Base-by-base conservation (phyloP, 805 yeast species). In the Kodamaea kaohsiungensis region DNA sequence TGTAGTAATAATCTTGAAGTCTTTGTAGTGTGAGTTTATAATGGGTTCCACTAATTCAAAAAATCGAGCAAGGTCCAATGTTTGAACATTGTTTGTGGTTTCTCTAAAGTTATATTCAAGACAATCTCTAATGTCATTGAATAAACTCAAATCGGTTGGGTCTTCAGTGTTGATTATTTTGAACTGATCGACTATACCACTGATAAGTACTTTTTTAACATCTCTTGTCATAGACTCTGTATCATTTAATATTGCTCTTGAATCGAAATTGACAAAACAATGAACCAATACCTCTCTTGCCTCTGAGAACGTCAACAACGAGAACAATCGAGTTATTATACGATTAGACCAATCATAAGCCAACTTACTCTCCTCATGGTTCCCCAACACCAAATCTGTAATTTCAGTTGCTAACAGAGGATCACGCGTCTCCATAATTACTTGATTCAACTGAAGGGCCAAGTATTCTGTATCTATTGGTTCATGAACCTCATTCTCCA, bases 261-360 rank as follows among this genome's bases (percentile, higher is more conserved):
- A 62, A 0, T 63, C 55, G 4, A 74, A 53, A 60, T 82, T 73
- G 13, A 82, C 55, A 56, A 79, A 80, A 1, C 79, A 80, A 62
- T 84, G 85, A n/a, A 83, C 79, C 45, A 80, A 62, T 12, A 88
- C 63, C 63, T 88, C 93, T 56, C 92, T 73, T 2, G 89, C 84
- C 53, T 79, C 80, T 1, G 87, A 85, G 7, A 66, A 65, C 7
- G 65, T 59, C 19, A 81, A 71, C 8, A 86, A 65, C 7, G 71
- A 66, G 7, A 74, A 58, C 43, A 83, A 52, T 49, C 84, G 62
- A 51, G 47, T 69, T 2, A 72, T 63, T 0, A 81, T 63, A 39
- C 74, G 72, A n/a, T 75, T 76, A 15, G 74, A 61, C 81, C 84
- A 75, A 13, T 67, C 63, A 12, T 56, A 39, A 8, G 70, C 70